Evolutionary conservation across 345 rosid species (phyloP).

Genomic region (Kandelia obovata): DNA sequence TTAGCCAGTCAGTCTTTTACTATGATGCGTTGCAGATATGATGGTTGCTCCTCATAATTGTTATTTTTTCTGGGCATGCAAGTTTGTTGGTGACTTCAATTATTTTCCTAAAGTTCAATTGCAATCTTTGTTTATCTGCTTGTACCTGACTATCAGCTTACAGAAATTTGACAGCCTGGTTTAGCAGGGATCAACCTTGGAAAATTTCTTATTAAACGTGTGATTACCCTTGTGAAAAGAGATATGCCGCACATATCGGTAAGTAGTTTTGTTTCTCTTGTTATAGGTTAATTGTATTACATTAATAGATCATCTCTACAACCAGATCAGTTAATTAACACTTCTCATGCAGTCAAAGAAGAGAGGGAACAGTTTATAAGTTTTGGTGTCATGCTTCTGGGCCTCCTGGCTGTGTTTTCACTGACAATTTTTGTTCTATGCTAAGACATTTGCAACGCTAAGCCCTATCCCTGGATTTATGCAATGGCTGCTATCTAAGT

Average conservation of each 20-base stretch:
- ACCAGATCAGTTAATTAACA: no score
- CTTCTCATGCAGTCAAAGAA: no score
- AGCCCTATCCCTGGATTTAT: conserved; percentile 93
- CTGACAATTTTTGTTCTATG: conserved; percentile 17
- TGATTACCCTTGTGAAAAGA: conserved; percentile 71
- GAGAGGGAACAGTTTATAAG: no score
- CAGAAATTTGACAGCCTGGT: conserved; percentile 69
- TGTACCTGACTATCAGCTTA: conserved; percentile 20
- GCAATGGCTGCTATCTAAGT: conserved; percentile 80
- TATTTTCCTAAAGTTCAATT: background rate
- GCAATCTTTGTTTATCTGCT: background rate
- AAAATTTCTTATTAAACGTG: conserved; percentile 89
- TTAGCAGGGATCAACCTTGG: conserved; percentile 97
- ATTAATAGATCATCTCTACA: no score
- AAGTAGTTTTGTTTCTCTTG: conserved; percentile 32
- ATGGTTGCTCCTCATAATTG: background rate
- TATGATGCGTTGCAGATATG: background rate
- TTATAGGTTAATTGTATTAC: no score
- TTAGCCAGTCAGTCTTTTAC: background rate
- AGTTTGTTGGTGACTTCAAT: background rate
- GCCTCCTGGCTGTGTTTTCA: background rate
- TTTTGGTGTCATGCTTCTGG: background rate
- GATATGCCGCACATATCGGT: conserved; percentile 89
- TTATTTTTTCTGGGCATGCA: background rate
- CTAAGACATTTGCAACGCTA: conserved; percentile 80